Percentiles rank a stretch among this genome's conserved stretches.
Evolutionary conservation across 805 yeast species (phyloP).

Genomic region (Candida schatavii): DNA sequence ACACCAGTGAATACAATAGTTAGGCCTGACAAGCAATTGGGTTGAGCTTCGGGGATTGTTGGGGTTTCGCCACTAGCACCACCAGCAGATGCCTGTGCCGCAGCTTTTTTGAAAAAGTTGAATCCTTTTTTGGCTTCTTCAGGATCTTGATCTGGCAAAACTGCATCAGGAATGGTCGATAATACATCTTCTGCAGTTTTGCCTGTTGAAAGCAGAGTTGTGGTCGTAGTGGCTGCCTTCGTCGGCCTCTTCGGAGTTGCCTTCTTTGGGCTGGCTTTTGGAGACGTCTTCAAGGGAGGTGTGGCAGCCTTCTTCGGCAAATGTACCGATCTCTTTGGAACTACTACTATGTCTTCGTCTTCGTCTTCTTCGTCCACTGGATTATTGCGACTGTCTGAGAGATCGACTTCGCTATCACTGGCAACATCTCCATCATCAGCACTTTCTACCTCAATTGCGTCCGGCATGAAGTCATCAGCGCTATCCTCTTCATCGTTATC

Average conservation of each 20-base stretch:
- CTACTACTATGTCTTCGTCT: neutral
- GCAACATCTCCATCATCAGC: conserved; percentile 2
- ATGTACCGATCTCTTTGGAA: neutral
- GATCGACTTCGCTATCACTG: conserved; percentile 5
- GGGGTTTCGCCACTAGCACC: conserved; percentile 31
- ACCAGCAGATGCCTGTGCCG: conserved; percentile 15
- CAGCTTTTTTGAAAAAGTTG: conserved; percentile 43
- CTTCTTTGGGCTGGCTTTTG: conserved; percentile 6
- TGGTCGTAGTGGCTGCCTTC: conserved; percentile 6
- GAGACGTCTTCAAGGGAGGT: conserved; percentile 6
- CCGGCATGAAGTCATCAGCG: conserved; percentile 22
- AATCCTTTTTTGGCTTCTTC: conserved; percentile 52
- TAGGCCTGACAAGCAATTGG: conserved; percentile 82
- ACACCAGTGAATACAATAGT: conserved; percentile 93
- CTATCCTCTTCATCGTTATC: conserved; percentile 17
- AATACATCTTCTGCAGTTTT: conserved; percentile 54
- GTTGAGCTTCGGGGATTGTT: conserved; percentile 76
- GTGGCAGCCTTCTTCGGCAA: neutral
- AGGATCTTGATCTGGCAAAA: conserved; percentile 53
- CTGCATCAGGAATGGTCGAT: conserved; percentile 70
- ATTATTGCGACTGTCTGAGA: conserved; percentile 9
- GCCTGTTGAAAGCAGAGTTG: conserved; percentile 12
- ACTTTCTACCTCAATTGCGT: conserved; percentile 9
- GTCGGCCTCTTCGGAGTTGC: conserved; percentile 8
- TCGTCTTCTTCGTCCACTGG: neutral